These are phyloP conservation scores for Fusarium sp. DNA, from an alignment of 2,329 filamentous ascomycete genomes.

Conservation along the genomic window DNA sequence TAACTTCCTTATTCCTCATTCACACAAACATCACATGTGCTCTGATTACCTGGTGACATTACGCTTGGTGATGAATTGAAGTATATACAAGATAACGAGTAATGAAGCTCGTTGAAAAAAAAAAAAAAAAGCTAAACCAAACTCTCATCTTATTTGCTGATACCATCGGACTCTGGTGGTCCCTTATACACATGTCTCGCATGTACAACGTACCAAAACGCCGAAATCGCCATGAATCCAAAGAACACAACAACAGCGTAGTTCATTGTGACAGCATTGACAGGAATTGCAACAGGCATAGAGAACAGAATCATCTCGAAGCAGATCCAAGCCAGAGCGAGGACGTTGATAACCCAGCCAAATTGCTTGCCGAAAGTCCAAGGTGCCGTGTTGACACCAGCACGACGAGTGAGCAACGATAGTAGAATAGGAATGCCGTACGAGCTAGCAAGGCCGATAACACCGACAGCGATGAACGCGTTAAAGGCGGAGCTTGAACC, in stretches of 20 bases:
- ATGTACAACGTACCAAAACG: conserved; percentile 72
- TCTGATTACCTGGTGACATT: background rate
- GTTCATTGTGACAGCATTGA: conserved; percentile 71
- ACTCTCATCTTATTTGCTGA: conserved; percentile 5
- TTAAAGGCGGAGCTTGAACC: conserved; percentile 82
- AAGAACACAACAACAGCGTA: conserved; percentile 76
- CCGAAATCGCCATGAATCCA: conserved; percentile 69
- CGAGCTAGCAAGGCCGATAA: conserved; percentile 80
- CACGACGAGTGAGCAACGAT: conserved; percentile 72
- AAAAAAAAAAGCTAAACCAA: background rate
- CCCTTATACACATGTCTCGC: conserved; percentile 45
- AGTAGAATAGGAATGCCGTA: conserved; percentile 83
- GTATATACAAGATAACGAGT: background rate
- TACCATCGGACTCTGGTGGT: conserved; percentile 41
- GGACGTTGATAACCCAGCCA: conserved; percentile 75
- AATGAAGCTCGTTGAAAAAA: background rate
- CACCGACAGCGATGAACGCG: conserved; percentile 82
- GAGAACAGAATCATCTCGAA: conserved; percentile 81
- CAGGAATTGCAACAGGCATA: conserved; percentile 74
- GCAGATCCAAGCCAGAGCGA: conserved; percentile 76
- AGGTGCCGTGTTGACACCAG: conserved; percentile 70
- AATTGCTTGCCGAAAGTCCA: conserved; percentile 75
- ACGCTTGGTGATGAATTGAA: background rate
- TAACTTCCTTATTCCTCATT: no score
- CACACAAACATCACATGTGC: no score